Percentiles rank a stretch among this genome's conserved stretches.
phyloP scores from a whole-genome alignment of 2,329 filamentous ascomycete genomes.

The Diplodia sapinea region DNA sequence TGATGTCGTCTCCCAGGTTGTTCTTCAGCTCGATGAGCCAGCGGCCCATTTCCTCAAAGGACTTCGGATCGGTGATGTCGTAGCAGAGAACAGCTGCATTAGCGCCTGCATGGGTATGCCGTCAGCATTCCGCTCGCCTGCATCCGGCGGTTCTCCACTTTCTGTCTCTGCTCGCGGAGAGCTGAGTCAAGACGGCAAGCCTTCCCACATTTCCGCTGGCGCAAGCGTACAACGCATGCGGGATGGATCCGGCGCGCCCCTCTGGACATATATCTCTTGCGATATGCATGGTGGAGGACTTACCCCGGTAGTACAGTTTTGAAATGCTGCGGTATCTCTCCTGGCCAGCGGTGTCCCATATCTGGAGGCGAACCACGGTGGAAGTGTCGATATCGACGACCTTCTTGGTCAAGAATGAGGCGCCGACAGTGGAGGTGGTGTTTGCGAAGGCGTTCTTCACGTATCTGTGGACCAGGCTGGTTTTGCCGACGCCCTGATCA shows the following conservation, averaged over 20 bases:
- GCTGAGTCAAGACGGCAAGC: conserved; percentile 10
- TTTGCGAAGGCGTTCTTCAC: conserved; percentile 70
- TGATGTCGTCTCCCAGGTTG: conserved; percentile 76
- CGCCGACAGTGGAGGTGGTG: conserved; percentile 57
- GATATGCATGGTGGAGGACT: conserved; percentile 32
- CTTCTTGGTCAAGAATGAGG: conserved; percentile 67
- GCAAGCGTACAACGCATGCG: background rate
- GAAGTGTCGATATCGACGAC: conserved; percentile 79
- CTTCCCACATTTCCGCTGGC: background rate
- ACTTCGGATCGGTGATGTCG: conserved; percentile 84
- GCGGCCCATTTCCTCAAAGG: conserved; percentile 88
- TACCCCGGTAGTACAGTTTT: conserved; percentile 84
- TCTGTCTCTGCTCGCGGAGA: background rate
- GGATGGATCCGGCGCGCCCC: background rate
- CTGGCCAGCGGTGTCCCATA: conserved; percentile 96
- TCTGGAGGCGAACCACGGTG: conserved; percentile 86
- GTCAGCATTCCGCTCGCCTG: conserved; percentile 23
- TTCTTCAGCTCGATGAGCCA: conserved; percentile 86
- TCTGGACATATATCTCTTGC: background rate
- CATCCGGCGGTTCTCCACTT: conserved; percentile 6
- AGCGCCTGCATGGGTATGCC: conserved; percentile 62
- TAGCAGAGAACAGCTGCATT: conserved; percentile 95
- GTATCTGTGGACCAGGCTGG: conserved; percentile 76
- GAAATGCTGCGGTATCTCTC: conserved; percentile 95
- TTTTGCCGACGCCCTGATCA: conserved; percentile 76